Conservation (phyloP, 1,284 basidiomycete species). For the Rhodotorula sp. region DNA sequence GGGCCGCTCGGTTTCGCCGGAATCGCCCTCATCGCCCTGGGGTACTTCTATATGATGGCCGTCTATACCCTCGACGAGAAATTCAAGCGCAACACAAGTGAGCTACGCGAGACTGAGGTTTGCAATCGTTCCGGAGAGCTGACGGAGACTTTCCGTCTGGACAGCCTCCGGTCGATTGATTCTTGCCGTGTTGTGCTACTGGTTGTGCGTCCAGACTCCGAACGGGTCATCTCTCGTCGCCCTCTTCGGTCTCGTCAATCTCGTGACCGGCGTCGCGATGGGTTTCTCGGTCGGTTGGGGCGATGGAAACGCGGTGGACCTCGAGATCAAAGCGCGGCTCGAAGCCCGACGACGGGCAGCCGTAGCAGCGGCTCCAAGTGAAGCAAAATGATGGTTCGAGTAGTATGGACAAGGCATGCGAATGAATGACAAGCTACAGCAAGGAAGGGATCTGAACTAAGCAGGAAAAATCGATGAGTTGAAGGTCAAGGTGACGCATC, state of each 20-base stretch:
- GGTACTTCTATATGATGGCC: slow-evolving; percentile 6
- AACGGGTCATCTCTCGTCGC: slow-evolving; percentile 18
- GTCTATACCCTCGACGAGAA: slow-evolving; percentile 35
- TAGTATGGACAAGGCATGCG: background rate
- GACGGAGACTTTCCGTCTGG: too few species aligned
- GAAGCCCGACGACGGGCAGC: background rate
- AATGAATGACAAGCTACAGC: background rate
- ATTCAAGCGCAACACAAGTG: slow-evolving; percentile 27
- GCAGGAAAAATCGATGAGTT: background rate
- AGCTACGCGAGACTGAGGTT: background rate
- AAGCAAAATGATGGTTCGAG: background rate
- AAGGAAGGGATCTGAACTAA: background rate
- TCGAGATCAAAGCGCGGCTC: slow-evolving; percentile 17
- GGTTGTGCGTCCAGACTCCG: slow-evolving; percentile 8
- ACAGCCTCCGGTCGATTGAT: slow-evolving; percentile 27
- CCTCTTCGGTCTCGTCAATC: slow-evolving; percentile 14
- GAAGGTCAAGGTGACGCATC: background rate
- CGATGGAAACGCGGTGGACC: slow-evolving; percentile 34
- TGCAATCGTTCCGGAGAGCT: background rate
- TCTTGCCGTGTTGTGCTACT: slow-evolving; percentile 12
- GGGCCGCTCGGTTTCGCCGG: slow-evolving; percentile 5
- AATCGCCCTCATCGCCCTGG: background rate
- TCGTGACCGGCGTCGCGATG: slow-evolving; percentile 16
- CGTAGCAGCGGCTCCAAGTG: background rate
- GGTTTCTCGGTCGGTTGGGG: slow-evolving; percentile 25